Conservation (phyloP, 805 yeast species). For the Wickerhamiella cacticola region DNA sequence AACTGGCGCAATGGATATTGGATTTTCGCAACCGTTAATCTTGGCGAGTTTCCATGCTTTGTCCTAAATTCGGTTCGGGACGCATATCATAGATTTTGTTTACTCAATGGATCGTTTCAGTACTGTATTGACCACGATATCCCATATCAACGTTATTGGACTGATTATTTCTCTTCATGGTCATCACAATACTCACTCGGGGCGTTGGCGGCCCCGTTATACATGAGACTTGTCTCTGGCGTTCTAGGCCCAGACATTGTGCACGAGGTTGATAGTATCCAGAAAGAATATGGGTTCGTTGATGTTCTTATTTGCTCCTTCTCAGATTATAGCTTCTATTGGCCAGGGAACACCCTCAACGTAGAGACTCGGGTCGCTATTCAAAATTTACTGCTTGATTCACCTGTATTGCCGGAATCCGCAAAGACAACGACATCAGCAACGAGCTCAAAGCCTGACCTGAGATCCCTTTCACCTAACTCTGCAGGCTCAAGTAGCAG, state of each 20-base stretch:
- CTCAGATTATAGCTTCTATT: slow-evolving; percentile 15
- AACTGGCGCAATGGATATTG: slow-evolving; percentile 23
- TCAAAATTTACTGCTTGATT: slow-evolving; percentile 16
- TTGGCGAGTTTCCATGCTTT: slow-evolving; percentile 11
- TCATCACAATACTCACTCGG: background rate
- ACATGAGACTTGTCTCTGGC: slow-evolving; percentile 20
- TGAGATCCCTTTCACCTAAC: too few relatives aligned
- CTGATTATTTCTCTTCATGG: slow-evolving; percentile 8
- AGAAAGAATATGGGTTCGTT: slow-evolving; percentile 44
- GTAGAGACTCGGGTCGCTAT: slow-evolving; percentile 13
- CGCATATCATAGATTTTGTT: slow-evolving; percentile 11
- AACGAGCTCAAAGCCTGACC: too few relatives aligned
- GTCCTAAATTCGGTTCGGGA: background rate
- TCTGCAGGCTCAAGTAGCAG: background rate
- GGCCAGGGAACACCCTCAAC: slow-evolving; percentile 14
- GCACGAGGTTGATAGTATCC: slow-evolving; percentile 54
- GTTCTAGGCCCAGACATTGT: slow-evolving; percentile 65
- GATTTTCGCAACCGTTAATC: slow-evolving; percentile 16
- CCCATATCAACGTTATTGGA: slow-evolving; percentile 8
- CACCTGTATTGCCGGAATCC: background rate
- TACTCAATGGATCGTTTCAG: slow-evolving; percentile 6
- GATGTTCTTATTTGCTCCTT: slow-evolving; percentile 16
- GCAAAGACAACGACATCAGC: background rate
- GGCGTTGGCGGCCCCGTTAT: slow-evolving; percentile 5
- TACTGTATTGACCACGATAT: background rate